Evolutionary conservation across 805 yeast species (phyloP).

Genomic region (Candida hispaniensis): DNA sequence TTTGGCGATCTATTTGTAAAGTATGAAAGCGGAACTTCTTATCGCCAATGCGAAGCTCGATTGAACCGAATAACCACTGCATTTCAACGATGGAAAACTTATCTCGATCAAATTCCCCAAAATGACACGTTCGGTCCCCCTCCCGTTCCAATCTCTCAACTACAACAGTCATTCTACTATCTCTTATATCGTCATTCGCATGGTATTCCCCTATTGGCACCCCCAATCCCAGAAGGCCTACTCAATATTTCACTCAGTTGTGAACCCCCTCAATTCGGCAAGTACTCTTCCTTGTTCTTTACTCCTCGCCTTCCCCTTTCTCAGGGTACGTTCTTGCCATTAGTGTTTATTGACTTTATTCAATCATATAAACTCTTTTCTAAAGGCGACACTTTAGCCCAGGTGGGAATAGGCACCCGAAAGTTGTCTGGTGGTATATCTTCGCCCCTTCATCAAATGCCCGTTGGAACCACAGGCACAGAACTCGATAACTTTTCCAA

Average conservation of each 20-base stretch:
- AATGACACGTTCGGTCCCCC: constrained; percentile 28
- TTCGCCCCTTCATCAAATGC: constrained; percentile 16
- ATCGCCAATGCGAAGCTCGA: constrained; percentile 51
- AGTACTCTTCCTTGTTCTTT: constrained; percentile 34
- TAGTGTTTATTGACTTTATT: constrained; percentile 48
- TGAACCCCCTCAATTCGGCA: constrained; percentile 52
- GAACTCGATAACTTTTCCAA: constrained; percentile 20
- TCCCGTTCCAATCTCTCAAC: constrained; percentile 26
- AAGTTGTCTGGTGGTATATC: constrained; percentile 16
- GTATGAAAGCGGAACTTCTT: constrained; percentile 31
- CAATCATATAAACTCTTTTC: constrained; percentile 50
- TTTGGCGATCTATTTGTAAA: constrained; percentile 74
- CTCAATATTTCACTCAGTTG: constrained; percentile 53
- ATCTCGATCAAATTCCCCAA: constrained; percentile 41
- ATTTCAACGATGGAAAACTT: constrained; percentile 74
- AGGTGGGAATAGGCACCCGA: constrained; percentile 35
- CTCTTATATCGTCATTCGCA: constrained; percentile 38
- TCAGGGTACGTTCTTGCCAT: constrained; percentile 53
- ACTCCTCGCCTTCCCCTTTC: constrained; percentile 46
- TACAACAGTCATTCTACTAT: constrained; percentile 35
- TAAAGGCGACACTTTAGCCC: constrained; percentile 41
- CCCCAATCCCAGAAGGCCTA: constrained; percentile 41
- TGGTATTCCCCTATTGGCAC: constrained; percentile 21
- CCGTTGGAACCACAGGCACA: constrained; percentile 14
- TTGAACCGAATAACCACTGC: constrained; percentile 61